These are phyloP conservation scores for Aphanomyces stellatus DNA, from an alignment of 352 stramenopile species.

Conservation along the genomic window DNA sequence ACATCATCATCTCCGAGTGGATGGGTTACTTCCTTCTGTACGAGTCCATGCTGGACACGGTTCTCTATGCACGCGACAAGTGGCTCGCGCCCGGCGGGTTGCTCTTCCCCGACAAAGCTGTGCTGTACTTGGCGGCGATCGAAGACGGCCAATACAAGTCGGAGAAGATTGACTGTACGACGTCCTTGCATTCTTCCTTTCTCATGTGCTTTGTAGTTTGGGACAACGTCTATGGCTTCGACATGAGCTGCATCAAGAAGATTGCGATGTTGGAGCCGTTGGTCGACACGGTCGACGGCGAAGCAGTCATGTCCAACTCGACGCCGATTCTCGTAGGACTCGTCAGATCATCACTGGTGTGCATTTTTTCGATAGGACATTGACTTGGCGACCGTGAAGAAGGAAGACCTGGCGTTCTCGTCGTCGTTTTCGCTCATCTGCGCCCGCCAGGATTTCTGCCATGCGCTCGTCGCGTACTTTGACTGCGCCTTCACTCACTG, in stretches of 20 bases:
- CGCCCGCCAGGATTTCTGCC: constrained; percentile 92
- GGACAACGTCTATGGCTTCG: constrained; percentile 99
- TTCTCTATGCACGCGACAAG: constrained; percentile 94
- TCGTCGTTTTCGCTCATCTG: constrained; percentile 86
- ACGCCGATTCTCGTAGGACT: constrained; percentile 76
- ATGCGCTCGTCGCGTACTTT: constrained; percentile 97
- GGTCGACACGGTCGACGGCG: constrained; percentile 94
- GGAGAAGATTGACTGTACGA: constrained; percentile 87
- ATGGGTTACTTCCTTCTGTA: constrained; percentile 98
- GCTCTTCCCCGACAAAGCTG: constrained; percentile 95
- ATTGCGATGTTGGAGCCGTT: constrained; percentile 95
- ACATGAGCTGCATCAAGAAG: constrained; percentile 98
- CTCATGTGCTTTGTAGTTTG: constrained; percentile 69
- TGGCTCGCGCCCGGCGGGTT: constrained; percentile 89
- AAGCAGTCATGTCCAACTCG: constrained; percentile 85
- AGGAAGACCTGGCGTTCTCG: constrained; percentile 92
- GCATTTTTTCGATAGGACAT: constrained; percentile 53
- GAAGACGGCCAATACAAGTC: constrained; percentile 94
- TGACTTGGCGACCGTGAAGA: constrained; percentile 87
- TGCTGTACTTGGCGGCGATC: constrained; percentile 93
- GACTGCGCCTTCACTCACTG: constrained; percentile 96
- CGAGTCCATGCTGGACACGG: constrained; percentile 97
- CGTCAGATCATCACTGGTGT: not conserved
- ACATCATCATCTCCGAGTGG: constrained; percentile 99
- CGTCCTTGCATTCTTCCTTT: not conserved